A percentile compares a stretch with the other conserved stretches of the same genome.
Evolutionary conservation across 208 protist species (phyloP).

Genomic region (Trypanosoma boissoni): DNA sequence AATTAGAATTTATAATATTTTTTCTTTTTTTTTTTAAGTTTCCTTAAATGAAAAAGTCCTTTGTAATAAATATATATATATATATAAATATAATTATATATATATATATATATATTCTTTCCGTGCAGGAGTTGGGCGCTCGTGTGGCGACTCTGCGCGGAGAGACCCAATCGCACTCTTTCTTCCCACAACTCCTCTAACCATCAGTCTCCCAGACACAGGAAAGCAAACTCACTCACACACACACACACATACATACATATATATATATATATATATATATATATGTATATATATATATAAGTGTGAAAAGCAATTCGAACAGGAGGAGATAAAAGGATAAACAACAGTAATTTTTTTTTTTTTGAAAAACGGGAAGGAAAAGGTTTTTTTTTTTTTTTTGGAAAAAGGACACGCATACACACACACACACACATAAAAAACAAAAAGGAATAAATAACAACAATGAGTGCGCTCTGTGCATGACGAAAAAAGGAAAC

Average conservation of each 20-base stretch:
- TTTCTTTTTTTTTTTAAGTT: no score
- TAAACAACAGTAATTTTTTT: not conserved
- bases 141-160: not conserved
- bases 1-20: no score
- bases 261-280: conserved; percentile 2
- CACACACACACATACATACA: not conserved
- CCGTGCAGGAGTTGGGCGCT: no score
- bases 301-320: conserved; percentile 22
- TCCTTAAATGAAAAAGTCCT: no score
- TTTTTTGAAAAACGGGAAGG: no score
- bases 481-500: not conserved
- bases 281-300: conserved; percentile 17
- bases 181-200: not conserved
- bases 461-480: no score
- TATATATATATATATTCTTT: no score
- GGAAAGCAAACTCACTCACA: not conserved
- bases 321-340: conserved; percentile 13
- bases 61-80: no score
- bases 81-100: no score
- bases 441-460: conserved; percentile 16
- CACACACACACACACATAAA: not conserved
- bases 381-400: no score
- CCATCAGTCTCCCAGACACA: not conserved
- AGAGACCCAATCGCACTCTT: not conserved
- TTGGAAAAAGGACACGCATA: no score